Conservation (phyloP, 2,329 filamentous ascomycete species). For the Zymoseptoria pseudotritici region DNA sequence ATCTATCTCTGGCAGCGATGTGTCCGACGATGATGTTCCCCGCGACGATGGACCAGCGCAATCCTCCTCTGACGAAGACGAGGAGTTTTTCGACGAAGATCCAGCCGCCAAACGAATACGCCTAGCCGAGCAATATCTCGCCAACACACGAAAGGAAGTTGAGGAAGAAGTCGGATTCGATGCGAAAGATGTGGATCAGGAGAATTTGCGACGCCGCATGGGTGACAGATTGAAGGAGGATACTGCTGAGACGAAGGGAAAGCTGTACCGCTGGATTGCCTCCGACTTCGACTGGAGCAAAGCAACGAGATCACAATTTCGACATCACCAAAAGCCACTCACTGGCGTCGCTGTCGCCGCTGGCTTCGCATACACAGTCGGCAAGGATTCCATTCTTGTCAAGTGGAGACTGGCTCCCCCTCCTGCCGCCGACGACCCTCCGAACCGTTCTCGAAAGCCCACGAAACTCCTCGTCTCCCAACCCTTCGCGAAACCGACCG, state of each 20-base stretch:
- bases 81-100: conserved; percentile 76
- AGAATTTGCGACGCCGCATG: conserved; percentile 63
- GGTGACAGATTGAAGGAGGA: conserved; percentile 79
- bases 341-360: conserved; percentile 73
- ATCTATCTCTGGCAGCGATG: conserved; percentile 80
- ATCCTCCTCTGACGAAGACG: conserved; percentile 45
- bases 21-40: conserved; percentile 47
- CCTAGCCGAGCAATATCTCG: conserved; percentile 84
- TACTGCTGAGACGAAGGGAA: conserved; percentile 83
- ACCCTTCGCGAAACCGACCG: conserved; percentile 55
- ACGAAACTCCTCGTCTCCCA: conserved; percentile 53
- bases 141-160: conserved; percentile 73
- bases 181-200: conserved; percentile 84
- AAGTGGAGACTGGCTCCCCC: conserved; percentile 77
- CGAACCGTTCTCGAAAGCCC: conserved; percentile 39
- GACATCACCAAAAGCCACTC: conserved; percentile 67
- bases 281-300: conserved; percentile 61
- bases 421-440: conserved; percentile 5
- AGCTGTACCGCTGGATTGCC: conserved; percentile 75
- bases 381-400: conserved; percentile 74
- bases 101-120: conserved; percentile 79
- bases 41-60: conserved; percentile 39
- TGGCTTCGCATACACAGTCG: conserved; percentile 80
- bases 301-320: conserved; percentile 64
- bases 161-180: conserved; percentile 78